Base-by-base conservation (phyloP, 352 stramenopile genomes). In the Peronospora farinosa region DNA sequence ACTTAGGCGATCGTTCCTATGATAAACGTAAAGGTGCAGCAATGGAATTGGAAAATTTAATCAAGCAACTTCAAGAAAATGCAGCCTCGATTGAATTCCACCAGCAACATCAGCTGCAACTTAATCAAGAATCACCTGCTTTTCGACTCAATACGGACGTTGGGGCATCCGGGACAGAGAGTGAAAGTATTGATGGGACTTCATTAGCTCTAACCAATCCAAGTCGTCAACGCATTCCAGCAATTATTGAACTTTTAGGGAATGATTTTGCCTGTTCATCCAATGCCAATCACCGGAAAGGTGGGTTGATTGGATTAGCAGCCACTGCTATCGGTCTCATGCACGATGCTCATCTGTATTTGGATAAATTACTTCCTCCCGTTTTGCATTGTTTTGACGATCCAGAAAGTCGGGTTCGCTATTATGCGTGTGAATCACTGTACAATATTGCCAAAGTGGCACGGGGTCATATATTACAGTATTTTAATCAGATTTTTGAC, bases 401-500 rank as follows among this genome's bases (percentile, higher is more conserved):
- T 68, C 95, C 96, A 0, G 97, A 99, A 74, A 95, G 83, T 25
- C 78, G 96, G 43, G 97, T 98, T 25, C 77, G 94, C 13, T 99
- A 99, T 73, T 99, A 99, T 67, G 96, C 97, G 3, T 99, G 96
- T 65, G 97, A 99, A 69, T 95, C 82, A 40, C 73, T 99, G 28
- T 99, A 99, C 80, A 99, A 99, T 72, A 99, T 99, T 65, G 95
- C 95, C 32, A 99, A 99, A 67, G 87, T 96, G 40, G 94, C 96
- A 7, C 71, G 96, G 11, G 84, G 88, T 12, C 76, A 91, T 45
- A 98, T 99, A 31, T 67, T 99, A 30, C 65, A 81, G 48, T 98
- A 98, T 67, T 99, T 99, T 61, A 99, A 99, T 74, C 89, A 98
- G 67, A 98, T 99, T 56, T 99, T 99, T 62, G 96, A 99, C 62